phyloP scores from a whole-genome alignment of 1,139 yeast species.

The Debaryomyces fabryi region DNA sequence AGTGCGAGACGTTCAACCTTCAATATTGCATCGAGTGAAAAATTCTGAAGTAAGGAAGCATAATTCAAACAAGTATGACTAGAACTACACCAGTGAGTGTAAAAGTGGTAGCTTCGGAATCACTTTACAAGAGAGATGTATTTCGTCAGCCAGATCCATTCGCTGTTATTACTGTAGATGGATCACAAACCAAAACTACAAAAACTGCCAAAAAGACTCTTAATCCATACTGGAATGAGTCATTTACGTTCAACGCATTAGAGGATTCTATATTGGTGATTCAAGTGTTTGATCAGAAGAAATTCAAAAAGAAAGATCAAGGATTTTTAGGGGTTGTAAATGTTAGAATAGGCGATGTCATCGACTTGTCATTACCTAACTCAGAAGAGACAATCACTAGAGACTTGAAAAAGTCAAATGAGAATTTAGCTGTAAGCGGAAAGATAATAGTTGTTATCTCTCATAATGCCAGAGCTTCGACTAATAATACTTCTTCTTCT shows the following conservation, averaged over 20 bases:
- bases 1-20: not conserved
- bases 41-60: not conserved
- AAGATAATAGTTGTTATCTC: constrained; percentile 79
- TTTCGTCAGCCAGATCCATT: constrained; percentile 97
- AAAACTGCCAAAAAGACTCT: constrained; percentile 91
- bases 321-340: constrained; percentile 98
- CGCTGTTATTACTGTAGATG: constrained; percentile 96
- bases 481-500: constrained; percentile 20
- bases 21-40: constrained; percentile 5
- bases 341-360: constrained; percentile 84
- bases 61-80: constrained; percentile 7
- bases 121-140: constrained; percentile 91
- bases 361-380: constrained; percentile 62
- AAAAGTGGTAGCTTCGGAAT: constrained; percentile 93
- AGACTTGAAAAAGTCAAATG: constrained; percentile 89
- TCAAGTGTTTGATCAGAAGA: constrained; percentile 95
- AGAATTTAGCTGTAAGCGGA: constrained; percentile 89
- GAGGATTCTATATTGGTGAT: constrained; percentile 88
- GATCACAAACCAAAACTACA: constrained; percentile 93
- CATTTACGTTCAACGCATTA: constrained; percentile 73
- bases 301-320: constrained; percentile 96
- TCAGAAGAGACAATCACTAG: constrained; percentile 89
- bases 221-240: constrained; percentile 97
- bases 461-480: constrained; percentile 28
- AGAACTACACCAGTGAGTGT: constrained; percentile 53